A percentile compares a stretch with the other conserved stretches of the same genome.
Conservation (phyloP, 345 rosid genomes). For the Eutrema heterophyllum region DNA sequence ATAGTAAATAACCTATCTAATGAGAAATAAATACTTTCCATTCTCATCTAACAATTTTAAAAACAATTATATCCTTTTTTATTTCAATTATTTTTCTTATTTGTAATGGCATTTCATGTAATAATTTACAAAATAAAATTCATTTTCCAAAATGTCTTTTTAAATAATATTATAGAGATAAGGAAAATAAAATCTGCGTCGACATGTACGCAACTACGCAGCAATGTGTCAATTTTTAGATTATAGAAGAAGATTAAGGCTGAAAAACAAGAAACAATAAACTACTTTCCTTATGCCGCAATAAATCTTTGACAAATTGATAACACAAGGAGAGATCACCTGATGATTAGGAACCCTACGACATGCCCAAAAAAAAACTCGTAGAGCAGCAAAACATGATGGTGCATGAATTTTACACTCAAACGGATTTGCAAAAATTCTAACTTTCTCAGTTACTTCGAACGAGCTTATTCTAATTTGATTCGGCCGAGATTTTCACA, state of each 20-base stretch:
- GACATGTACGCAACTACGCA: background rate
- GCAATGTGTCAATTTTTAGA: background rate
- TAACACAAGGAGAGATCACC: background rate
- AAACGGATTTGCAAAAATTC: background rate
- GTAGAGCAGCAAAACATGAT: background rate
- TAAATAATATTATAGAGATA: too few relatives aligned
- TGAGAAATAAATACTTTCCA: too few relatives aligned
- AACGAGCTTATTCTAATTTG: constrained; percentile 34
- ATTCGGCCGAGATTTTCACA: constrained; percentile 76
- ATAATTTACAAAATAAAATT: too few relatives aligned
- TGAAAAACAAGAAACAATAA: background rate
- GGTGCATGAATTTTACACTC: background rate
- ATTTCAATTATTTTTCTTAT: too few relatives aligned
- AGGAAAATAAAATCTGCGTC: background rate
- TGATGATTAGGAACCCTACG: background rate
- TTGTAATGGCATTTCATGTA: too few relatives aligned
- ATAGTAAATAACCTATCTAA: too few relatives aligned
- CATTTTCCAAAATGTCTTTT: too few relatives aligned
- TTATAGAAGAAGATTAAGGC: background rate
- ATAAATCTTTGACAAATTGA: background rate
- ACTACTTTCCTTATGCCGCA: background rate
- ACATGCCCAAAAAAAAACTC: background rate
- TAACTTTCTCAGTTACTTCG: background rate
- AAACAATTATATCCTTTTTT: too few relatives aligned
- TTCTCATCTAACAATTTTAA: too few relatives aligned